Evolutionary conservation across 2,329 filamentous ascomycete genomes (phyloP), one percentile per base, ranked within the genome.

Genomic region (Verticillium klebahnii): DNA sequence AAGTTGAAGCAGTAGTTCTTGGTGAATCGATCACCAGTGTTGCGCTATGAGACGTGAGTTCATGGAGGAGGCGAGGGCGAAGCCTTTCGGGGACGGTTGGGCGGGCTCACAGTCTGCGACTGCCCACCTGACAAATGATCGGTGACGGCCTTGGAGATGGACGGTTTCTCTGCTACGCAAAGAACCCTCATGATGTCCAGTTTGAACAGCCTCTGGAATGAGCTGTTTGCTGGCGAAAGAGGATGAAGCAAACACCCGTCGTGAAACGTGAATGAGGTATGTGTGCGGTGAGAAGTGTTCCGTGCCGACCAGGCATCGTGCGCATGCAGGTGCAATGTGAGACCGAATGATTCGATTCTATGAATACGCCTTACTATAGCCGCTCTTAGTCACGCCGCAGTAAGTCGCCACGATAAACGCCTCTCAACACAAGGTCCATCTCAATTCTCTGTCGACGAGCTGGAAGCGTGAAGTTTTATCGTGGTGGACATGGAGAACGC

Each of bases 1-100:
- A 95, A 99, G 56, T 89, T 84, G 72, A 99, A 99, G 32, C 87
- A 83, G 78, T 97, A 98, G 70, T 99, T 99, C 74, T 97, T 98
- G 74, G 96, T 89, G 76, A 88, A 98, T 68, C 85, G 84, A 66
- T 88, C 88, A 23, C 86, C 80, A 3, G 92, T 90, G 65, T 85
- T 83, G 67, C 83, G 82, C 92, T 96, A 62, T 32, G 45, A 3
- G 12, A 36, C 32, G 61, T 75, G 60, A 76, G 68, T 37, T 17
- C 29, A 25, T 57, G 23, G 5, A 17, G 17, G 2, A 14, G 5
- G 56, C 57, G 17, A 50, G 45, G 11, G 19, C 19, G 19, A 25
- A 50, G 8, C 3, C 17, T 5, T 12, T 12, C 45, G n/a, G 8
- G 45, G 31, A 2, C 32, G 67, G n/a, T 3, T 32, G n/a, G 3